Percentiles rank a stretch among this genome's conserved stretches.
Conservation (phyloP, 192 early-diverging fungal genomes). For the Coemansia furcata region DNA sequence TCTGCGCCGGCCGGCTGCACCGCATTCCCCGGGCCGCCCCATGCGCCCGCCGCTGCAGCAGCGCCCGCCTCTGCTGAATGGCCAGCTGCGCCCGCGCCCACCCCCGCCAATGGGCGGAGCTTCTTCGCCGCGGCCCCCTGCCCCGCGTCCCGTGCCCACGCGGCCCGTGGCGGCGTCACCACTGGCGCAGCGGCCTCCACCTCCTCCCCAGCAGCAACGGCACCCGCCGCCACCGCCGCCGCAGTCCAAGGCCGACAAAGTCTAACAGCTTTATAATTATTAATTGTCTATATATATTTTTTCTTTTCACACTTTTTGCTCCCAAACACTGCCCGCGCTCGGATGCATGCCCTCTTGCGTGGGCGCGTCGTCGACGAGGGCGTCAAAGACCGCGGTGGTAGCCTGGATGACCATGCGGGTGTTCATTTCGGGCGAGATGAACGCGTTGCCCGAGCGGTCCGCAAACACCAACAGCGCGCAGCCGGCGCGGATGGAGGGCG, state of each 20-base stretch:
- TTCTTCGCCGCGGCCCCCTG: neutral
- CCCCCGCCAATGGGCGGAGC: neutral
- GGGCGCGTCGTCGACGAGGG: conserved; percentile 19
- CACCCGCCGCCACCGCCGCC: too few relatives aligned
- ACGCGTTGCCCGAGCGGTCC: conserved; percentile 65
- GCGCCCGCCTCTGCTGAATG: neutral
- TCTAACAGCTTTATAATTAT: neutral
- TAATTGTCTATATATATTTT: neutral
- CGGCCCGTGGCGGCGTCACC: neutral
- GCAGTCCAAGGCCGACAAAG: neutral
- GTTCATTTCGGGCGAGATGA: conserved; percentile 56
- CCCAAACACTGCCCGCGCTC: conserved; percentile 34
- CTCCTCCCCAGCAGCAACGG: neutral
- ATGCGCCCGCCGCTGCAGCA: conserved; percentile 1
- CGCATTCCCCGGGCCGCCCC: neutral
- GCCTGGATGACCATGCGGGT: conserved; percentile 6
- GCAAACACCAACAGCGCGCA: conserved; percentile 83
- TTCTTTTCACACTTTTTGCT: conserved; percentile 12
- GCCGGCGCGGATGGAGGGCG: conserved; percentile 63
- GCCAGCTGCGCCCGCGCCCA: neutral
- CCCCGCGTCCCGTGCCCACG: neutral
- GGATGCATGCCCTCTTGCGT: conserved; percentile 31
- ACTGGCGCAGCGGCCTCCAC: neutral
- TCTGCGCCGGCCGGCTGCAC: neutral
- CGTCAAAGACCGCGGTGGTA: conserved; percentile 12